These are phyloP conservation scores for Rheum nobile DNA, from an alignment of 148 eudicot genomes.

Conservation along the genomic window DNA sequence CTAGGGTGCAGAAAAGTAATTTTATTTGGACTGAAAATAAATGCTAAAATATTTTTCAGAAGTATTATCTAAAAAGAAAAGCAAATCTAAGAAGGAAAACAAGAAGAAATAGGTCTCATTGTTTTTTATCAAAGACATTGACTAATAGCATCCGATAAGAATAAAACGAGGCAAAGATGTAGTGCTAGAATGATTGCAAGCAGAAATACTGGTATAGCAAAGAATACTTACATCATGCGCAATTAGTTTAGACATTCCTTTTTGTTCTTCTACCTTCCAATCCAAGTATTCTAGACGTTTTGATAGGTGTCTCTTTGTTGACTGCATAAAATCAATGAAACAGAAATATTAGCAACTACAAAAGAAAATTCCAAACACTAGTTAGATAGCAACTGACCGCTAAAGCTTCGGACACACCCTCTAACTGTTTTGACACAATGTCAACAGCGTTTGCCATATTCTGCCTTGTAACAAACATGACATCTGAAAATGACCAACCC, in stretches of 20 bases:
- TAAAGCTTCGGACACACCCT: slow-evolving; percentile 66
- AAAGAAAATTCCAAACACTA: slow-evolving; percentile 1
- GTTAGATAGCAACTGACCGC: slow-evolving; percentile 36
- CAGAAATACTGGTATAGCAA: not conserved
- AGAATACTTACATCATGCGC: slow-evolving; percentile 44
- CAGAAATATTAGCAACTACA: slow-evolving; percentile 6
- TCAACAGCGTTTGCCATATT: slow-evolving; percentile 97
- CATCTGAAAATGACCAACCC: slow-evolving; percentile 89
- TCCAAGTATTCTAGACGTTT: slow-evolving; percentile 77
- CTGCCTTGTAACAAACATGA: slow-evolving; percentile 87
- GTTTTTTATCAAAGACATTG: not conserved
- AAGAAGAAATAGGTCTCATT: not conserved
- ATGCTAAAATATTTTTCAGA: not conserved
- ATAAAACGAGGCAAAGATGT: not conserved
- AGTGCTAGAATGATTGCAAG: not conserved
- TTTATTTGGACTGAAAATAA: not conserved
- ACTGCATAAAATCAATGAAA: slow-evolving; percentile 24
- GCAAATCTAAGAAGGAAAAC: not conserved
- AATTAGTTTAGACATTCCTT: slow-evolving; percentile 55
- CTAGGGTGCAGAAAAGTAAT: not conserved
- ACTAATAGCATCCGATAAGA: not conserved
- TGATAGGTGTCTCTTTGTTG: slow-evolving; percentile 63
- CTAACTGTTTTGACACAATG: slow-evolving; percentile 75
- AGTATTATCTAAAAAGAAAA: not conserved
- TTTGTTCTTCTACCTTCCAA: slow-evolving; percentile 92